These are phyloP conservation scores for Cyclospora cayetanensis DNA, from an alignment of 169 alveolate genomes.

Conservation along the genomic window DNA sequence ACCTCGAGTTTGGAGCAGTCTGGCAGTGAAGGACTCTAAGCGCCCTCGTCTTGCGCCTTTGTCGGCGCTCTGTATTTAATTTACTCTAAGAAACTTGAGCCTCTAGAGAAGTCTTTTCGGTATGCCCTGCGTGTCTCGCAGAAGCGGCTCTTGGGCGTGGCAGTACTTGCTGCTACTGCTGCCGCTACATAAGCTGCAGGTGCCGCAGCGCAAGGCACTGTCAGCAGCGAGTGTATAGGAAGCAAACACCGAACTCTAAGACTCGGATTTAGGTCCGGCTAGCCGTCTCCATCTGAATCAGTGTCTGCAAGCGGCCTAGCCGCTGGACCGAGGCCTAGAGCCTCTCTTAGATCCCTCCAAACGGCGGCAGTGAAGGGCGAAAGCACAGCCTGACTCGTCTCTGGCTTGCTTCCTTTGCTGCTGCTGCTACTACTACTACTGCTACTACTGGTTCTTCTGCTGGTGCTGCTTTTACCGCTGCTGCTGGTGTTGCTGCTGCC, in stretches of 20 bases:
- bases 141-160: too few species aligned
- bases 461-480: not conserved
- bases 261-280: not conserved
- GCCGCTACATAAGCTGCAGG: too few species aligned
- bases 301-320: not conserved
- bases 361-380: not conserved
- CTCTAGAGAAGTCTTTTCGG: too few species aligned
- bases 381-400: not conserved
- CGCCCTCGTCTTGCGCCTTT: too few species aligned
- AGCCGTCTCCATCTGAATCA: not conserved
- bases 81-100: too few species aligned
- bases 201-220: too few species aligned
- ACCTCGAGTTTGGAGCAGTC: too few species aligned
- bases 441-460: not conserved
- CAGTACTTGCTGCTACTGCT: too few species aligned
- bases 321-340: not conserved
- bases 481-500: not conserved
- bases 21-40: too few species aligned
- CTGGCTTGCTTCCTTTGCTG: not conserved
- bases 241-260: not conserved
- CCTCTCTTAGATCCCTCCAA: not conserved
- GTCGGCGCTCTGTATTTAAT: too few species aligned
- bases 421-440: not conserved
- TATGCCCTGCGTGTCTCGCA: too few species aligned
- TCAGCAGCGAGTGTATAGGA: not conserved